Percentiles rank a stretch among this genome's conserved stretches.
phyloP scores from a whole-genome alignment of 352 stramenopile species.

The Pythium dissotocum region DNA sequence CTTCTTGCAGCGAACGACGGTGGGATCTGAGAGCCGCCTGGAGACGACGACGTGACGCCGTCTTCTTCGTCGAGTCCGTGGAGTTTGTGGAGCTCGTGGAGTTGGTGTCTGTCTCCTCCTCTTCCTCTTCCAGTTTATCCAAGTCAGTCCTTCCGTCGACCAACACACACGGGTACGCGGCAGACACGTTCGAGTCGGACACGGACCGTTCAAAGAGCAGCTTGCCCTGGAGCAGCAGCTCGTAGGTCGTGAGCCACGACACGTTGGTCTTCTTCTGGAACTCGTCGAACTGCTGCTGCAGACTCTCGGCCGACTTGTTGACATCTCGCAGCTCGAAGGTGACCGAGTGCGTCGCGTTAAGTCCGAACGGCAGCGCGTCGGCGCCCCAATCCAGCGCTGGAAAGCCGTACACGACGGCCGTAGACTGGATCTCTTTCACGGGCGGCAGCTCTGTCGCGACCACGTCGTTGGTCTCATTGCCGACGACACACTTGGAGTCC shows the following conservation, averaged over 20 bases:
- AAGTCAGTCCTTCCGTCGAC: too few relatives aligned
- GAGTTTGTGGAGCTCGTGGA: too few relatives aligned
- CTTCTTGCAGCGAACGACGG: too few relatives aligned
- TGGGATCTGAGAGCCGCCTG: too few relatives aligned
- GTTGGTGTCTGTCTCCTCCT: too few relatives aligned
- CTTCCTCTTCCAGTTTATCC: too few relatives aligned
- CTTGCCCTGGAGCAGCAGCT: too few relatives aligned
- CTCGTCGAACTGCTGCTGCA: background rate
- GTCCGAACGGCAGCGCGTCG: constrained; percentile 23
- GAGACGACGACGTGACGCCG: too few relatives aligned
- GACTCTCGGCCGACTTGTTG: background rate
- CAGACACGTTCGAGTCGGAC: too few relatives aligned
- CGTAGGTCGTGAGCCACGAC: constrained; percentile 5
- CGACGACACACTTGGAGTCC: constrained; percentile 9
- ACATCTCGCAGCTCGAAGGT: background rate
- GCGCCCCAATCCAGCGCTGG: constrained; percentile 41
- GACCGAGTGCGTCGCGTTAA: constrained; percentile 11
- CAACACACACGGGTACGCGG: too few relatives aligned
- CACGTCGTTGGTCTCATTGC: background rate
- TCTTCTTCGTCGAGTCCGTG: too few relatives aligned
- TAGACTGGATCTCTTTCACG: constrained; percentile 9
- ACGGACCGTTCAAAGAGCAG: too few relatives aligned
- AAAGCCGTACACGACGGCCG: constrained; percentile 44
- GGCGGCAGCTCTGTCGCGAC: constrained; percentile 15
- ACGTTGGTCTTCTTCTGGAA: constrained; percentile 1